Evolutionary conservation across 495 filamentous ascomycete genomes (phyloP), one percentile per base, ranked within the genome.

Genomic region (Barbatosphaeria neglecta): DNA sequence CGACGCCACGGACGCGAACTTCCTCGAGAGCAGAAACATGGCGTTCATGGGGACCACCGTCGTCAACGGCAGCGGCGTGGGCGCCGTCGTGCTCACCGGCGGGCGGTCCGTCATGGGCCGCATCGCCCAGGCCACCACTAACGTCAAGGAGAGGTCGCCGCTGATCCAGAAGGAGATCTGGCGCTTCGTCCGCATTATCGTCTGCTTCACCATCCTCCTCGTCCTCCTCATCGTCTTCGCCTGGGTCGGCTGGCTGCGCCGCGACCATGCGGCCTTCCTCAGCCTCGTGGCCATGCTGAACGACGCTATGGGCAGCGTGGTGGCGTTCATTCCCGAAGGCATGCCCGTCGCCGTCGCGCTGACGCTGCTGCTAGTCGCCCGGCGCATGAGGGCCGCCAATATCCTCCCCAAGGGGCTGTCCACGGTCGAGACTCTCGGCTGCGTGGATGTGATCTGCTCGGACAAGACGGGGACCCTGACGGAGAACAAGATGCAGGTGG

Each of bases 401-500:
- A 52, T 67, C 27, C 50, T 67, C 8, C 49, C 51, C 19, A 67
- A 67, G 41, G 79, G 76, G 16, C 56, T 80, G 42, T 84, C 82
- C 1, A 59, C 78, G n/a, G 67, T 87, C 37, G 84, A 87, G 52
- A 75, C 87, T 37, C 64, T 73, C 19, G 73, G 75, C 37, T 87
- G 87, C 49, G 82, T 87, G 11, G 52, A 63, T 0, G 72, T 86
- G 40, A 83, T 87, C 23, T 84, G 81, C 57, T 82, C 75, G 3
- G 81, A 84, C 53, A 86, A 83, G 61, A 84, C 81, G 0, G 82
- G 81, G 11, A 84, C 81, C 0, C 61, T 84, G 37, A 84, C 82
- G 10, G 41, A 76, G 73, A 80, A 78, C 50, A 72, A 75, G 44
- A 82, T 82, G 77, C 63, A 66, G 17, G 77, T 77, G 15, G 79